Conservation (phyloP, 1,284 basidiomycete genomes). For the Cryptococcus sp. region DNA sequence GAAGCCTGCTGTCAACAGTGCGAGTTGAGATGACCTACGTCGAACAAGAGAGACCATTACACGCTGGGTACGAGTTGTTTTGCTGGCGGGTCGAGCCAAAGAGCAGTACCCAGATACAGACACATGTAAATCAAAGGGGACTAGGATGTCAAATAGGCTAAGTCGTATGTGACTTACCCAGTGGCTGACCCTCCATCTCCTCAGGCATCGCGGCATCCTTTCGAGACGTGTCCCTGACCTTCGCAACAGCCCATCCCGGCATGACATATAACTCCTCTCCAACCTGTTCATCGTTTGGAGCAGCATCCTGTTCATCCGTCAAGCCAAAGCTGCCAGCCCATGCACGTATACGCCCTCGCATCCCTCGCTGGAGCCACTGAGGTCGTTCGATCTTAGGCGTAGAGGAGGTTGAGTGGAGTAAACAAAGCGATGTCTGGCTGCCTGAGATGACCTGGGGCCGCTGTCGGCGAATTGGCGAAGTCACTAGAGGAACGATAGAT, state of each 20-base stretch:
- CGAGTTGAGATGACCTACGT: slow-evolving; percentile 51
- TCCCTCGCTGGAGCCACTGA: neutral
- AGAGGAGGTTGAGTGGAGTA: no score
- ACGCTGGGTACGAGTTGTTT: slow-evolving; percentile 65
- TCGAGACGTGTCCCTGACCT: slow-evolving; percentile 12
- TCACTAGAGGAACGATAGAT: no score
- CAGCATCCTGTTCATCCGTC: neutral
- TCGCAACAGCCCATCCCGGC: slow-evolving; percentile 40
- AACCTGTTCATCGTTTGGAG: neutral
- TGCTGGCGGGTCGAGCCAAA: slow-evolving; percentile 58
- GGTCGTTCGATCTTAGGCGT: no score
- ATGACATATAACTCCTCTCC: slow-evolving; percentile 29
- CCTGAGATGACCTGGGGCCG: no score
- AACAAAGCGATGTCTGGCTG: no score
- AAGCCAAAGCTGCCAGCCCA: neutral
- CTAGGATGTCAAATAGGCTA: neutral
- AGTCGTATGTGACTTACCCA: neutral
- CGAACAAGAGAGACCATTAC: slow-evolving; percentile 72
- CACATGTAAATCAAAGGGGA: slow-evolving; percentile 62
- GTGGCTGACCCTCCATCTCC: neutral
- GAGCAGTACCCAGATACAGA: slow-evolving; percentile 71
- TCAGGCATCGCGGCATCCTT: slow-evolving; percentile 1
- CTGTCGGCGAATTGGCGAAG: no score
- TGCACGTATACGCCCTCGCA: neutral
- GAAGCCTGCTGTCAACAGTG: slow-evolving; percentile 51